These are phyloP conservation scores for Symbiodinium pilosum DNA, from an alignment of 73 alveolate genomes.

Conservation along the genomic window DNA sequence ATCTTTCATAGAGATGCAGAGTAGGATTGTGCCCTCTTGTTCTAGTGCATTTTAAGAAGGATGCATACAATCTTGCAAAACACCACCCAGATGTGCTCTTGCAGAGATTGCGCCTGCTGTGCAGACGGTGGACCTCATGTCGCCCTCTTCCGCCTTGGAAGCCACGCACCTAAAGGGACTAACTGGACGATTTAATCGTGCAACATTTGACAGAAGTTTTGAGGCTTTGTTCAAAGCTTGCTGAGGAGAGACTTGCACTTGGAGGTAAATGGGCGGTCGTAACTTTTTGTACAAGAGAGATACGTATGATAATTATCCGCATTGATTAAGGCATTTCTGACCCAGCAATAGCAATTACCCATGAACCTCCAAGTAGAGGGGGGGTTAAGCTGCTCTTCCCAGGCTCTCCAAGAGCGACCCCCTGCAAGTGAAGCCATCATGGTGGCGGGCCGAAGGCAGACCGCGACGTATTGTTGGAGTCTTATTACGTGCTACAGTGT, in stretches of 20 bases:
- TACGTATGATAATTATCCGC: too few species aligned
- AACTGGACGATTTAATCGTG: too few species aligned
- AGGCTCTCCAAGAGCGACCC: background rate
- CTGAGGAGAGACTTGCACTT: background rate
- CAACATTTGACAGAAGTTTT: background rate
- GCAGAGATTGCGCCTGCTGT: background rate
- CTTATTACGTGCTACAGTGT: background rate
- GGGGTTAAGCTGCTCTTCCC: too few species aligned
- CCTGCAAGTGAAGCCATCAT: background rate
- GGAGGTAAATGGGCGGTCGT: too few species aligned
- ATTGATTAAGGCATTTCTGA: too few species aligned
- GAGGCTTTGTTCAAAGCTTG: background rate
- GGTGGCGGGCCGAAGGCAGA: background rate
- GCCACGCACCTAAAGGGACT: background rate
- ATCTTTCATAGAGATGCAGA: background rate
- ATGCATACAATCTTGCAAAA: background rate
- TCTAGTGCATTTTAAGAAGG: background rate
- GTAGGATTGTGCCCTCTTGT: too few species aligned
- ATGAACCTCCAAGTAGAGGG: too few species aligned
- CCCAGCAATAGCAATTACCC: too few species aligned
- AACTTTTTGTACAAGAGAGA: too few species aligned
- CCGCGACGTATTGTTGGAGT: too few species aligned
- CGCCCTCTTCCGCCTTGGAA: constrained; percentile 44
- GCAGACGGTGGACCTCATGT: constrained; percentile 54
- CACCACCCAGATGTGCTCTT: too few species aligned